Evolutionary conservation across 352 stramenopile genomes (phyloP), one percentile per base, ranked within the genome.

Genomic region (Globisporangium cylindrosporum): DNA sequence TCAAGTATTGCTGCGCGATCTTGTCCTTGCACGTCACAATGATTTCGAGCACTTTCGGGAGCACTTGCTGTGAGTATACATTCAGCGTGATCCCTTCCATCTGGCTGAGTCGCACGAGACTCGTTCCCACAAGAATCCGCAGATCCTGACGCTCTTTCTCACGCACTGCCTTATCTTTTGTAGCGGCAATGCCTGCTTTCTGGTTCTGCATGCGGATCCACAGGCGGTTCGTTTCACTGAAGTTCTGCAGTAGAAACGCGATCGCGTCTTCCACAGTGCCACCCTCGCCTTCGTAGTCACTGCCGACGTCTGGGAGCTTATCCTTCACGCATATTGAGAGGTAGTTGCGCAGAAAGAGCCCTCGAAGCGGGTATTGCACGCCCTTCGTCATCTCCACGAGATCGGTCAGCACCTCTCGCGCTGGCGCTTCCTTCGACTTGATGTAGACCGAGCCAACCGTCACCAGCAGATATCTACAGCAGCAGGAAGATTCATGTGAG

Each of bases 151-250:
- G 81, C 71, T 95, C 87, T 41, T 92, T 92, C 63, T 94, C 85
- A 22, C 86, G 78, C 24, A 85, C 87, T 8, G 88, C 76, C 36
- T 82, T 82, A 69, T 98, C 88, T 66, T 97, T 97, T n/a, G 68
- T 62, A 14, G 68, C 73, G 6, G 69, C 84, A 56, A 82, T 62
- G 55, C 78, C 72, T 67, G 75, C 71, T 70, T 92, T 78, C 73
- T 96, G 77, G 68, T 94, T 79, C 80, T 99, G 97, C 86, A 99
- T 98, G 64, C 98, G 95, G n/a, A 99, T 98, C 98, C 98, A 99
- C 15, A 99, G 84, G 18, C 97, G 93, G 74, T 99, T 99, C 67
- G 97, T 99, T 82, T 99, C 97, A 25, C 92, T 79, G 41, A 99
- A 97, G 76, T 99, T 99, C 48, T 97, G 83, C 64, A 99, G 72